phyloP scores from a whole-genome alignment of 164 flowering plant genomes.

The Berberis thunbergii region DNA sequence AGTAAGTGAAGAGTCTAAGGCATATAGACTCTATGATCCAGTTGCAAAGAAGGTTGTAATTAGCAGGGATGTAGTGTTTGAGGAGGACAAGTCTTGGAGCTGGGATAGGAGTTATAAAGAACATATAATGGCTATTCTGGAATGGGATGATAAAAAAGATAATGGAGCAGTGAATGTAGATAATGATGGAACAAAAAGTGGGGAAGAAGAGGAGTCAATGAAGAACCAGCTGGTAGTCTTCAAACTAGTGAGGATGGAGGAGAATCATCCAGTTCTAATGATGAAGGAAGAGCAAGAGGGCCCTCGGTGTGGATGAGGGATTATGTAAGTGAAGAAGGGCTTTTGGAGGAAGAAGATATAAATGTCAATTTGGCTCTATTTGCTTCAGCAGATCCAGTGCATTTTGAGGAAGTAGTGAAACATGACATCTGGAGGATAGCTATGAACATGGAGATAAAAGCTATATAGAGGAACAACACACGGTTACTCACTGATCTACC shows the following conservation, averaged over 20 bases:
- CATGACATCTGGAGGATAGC: too few relatives aligned
- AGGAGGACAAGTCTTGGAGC: too few relatives aligned
- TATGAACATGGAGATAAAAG: too few relatives aligned
- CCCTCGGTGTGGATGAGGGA: not conserved
- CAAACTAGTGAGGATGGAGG: too few relatives aligned
- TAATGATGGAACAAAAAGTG: not conserved
- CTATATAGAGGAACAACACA: too few relatives aligned
- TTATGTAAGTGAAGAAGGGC: conserved; percentile 1
- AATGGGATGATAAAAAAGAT: not conserved
- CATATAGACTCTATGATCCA: not conserved
- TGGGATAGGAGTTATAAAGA: not conserved
- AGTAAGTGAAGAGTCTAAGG: conserved; percentile 3
- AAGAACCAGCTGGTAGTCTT: too few relatives aligned
- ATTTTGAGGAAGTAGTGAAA: conserved; percentile 5
- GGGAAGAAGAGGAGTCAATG: not conserved
- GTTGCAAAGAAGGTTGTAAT: too few relatives aligned
- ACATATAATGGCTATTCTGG: not conserved
- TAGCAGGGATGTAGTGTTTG: too few relatives aligned
- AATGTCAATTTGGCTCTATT: not conserved
- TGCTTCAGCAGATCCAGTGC: conserved; percentile 3
- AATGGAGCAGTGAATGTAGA: not conserved
- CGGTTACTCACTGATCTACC: too few relatives aligned
- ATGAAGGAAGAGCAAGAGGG: not conserved
- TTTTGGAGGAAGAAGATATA: not conserved
- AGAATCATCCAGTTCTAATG: too few relatives aligned